Base-by-base conservation (phyloP, 208 protist genomes). In the Sergeia podlipaevii region DNA sequence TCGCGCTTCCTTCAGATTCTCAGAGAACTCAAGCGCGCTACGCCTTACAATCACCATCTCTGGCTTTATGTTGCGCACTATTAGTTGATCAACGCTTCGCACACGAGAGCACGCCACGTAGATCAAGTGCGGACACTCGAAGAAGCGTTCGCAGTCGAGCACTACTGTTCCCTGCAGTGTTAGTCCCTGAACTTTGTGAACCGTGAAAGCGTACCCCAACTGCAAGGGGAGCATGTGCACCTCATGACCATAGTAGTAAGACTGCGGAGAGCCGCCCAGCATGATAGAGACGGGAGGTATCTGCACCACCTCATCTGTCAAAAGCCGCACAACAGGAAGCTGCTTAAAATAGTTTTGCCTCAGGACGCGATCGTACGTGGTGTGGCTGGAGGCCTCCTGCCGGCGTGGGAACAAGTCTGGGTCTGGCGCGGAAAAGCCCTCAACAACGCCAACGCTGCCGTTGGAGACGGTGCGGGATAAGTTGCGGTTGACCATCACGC, bases 141-240 rank as follows among this genome's bases (percentile, higher is more conserved):
- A 96, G 55, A 93, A 93, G 52, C 79, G 61, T 48, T 78, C 49
- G 65, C 80, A 94, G 66, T 96, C 90, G 1, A 96, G 70, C 18
- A 94, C 80, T 21, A 96, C 86, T 23, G 70, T 78, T 24, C 85
- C 86, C 3, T 88, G 57, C 11, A 96, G 57, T 11, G 86, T 95
- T 23, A 96, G 64, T 4, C 90, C 90, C 59, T 96, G 90, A 37
- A 94, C 90, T 69, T 96, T 96, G 73, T 96, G 90, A 33, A 96
- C 87, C 3, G 90, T 96, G 60, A 96, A 96, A 52, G 60, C 83
- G 57, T 94, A 96, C 23, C 82, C 90, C 32, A 96, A 72, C 66
- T 92, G 82, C 28, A 96, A 53, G 21, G 90, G 90, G 21, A 96
- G 47, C 10, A 70, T 52, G 58, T 74, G 72, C 11, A 94, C 72